Conservation (phyloP, 2,329 filamentous ascomycete species). For the Hypoxylon sp. region DNA sequence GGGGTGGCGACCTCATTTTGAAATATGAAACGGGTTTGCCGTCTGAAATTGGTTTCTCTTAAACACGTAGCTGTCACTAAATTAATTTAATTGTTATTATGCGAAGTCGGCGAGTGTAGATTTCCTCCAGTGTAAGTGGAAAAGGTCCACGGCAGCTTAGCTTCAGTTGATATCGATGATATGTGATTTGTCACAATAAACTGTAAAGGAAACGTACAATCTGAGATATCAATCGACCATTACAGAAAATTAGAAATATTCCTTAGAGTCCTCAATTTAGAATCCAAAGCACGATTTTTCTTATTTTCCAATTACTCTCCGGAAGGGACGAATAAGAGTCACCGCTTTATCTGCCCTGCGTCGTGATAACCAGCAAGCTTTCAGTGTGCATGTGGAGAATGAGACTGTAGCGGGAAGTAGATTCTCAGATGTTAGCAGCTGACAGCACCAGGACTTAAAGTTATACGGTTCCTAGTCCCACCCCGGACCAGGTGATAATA, state of each 20-base stretch:
- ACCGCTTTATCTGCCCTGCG: constrained; percentile 19
- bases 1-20: constrained; percentile 50
- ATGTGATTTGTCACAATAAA: not conserved
- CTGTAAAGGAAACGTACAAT: not conserved
- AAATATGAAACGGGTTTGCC: not conserved
- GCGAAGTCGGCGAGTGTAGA: not conserved
- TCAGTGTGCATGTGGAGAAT: constrained; percentile 15
- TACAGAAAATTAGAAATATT: not conserved
- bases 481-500: too few relatives aligned
- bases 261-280: not conserved
- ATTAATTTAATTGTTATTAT: not conserved
- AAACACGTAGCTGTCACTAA: not conserved
- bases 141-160: constrained; percentile 5
- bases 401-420: not conserved
- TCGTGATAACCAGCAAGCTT: constrained; percentile 25
- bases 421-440: constrained; percentile 28
- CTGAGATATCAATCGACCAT: not conserved
- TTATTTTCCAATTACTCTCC: constrained; percentile 4
- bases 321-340: constrained; percentile 28
- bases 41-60: too few relatives aligned
- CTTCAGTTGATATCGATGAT: not conserved
- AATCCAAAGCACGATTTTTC: not conserved
- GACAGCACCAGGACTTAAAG: constrained; percentile 3
- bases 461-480: constrained; percentile 34
- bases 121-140: constrained; percentile 7